Evolutionary conservation across 2,329 filamentous ascomycete species (phyloP).

Genomic region (Talaromyces sp.): DNA sequence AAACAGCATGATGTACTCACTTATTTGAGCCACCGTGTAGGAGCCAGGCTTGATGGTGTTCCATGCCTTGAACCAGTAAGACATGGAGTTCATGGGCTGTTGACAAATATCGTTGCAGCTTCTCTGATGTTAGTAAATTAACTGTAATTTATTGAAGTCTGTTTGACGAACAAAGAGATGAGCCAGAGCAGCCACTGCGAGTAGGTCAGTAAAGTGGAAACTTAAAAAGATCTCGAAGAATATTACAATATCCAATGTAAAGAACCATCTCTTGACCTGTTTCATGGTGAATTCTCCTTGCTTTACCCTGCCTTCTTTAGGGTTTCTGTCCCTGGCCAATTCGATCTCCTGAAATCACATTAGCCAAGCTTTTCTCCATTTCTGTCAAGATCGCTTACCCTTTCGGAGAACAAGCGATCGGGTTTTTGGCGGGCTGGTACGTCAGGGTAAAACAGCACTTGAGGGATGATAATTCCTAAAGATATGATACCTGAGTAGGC

Average conservation of each 20-base stretch:
- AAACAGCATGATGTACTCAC: too few species aligned
- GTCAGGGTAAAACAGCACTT: background rate
- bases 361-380: too few species aligned
- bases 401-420: background rate
- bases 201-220: too few species aligned
- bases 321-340: background rate
- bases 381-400: too few species aligned
- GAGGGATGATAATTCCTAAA: background rate
- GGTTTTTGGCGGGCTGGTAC: background rate
- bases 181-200: background rate
- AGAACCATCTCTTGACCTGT: background rate
- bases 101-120: background rate
- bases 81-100: background rate
- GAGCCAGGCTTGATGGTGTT: background rate
- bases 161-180: background rate
- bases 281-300: background rate
- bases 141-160: too few species aligned
- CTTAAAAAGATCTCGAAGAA: too few species aligned
- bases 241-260: background rate
- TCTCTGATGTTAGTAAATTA: too few species aligned
- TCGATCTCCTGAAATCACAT: background rate
- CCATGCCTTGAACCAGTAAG: constrained; percentile 1
- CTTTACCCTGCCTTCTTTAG: background rate
- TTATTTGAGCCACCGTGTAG: background rate
- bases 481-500: background rate